These are phyloP conservation scores for Yarrowia bubula DNA, from an alignment of 805 yeast genomes.

Conservation along the genomic window DNA sequence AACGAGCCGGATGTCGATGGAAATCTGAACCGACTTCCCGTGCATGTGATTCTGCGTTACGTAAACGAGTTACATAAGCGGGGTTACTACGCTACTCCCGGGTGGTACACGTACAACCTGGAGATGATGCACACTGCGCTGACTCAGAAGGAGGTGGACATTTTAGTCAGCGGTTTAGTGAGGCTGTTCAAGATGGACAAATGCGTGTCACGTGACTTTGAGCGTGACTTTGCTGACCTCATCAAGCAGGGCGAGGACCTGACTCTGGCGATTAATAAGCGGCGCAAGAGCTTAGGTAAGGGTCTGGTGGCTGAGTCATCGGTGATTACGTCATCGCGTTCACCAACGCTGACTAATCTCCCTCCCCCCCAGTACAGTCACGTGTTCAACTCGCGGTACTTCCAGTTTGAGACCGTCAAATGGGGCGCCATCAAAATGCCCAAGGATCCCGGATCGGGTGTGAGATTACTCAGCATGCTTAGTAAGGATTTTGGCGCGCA, in stretches of 20 bases:
- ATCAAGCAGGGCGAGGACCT: neutral
- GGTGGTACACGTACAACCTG: conserved; percentile 3
- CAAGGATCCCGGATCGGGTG: conserved; percentile 12
- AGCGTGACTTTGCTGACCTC: neutral
- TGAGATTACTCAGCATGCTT: neutral
- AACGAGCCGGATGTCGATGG: neutral
- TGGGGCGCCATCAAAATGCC: conserved; percentile 11
- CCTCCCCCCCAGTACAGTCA: neutral
- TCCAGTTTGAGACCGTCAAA: conserved; percentile 14
- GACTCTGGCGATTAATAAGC: neutral
- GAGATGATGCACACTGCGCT: conserved; percentile 18
- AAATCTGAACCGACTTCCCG: neutral
- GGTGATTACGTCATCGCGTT: too few relatives aligned
- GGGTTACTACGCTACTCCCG: neutral
- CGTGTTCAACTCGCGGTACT: neutral
- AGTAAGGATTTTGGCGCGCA: neutral
- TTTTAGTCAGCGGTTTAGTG: neutral
- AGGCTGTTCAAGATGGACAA: neutral
- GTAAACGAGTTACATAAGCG: neutral
- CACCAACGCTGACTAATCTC: neutral
- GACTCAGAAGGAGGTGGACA: neutral
- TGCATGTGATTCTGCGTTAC: neutral
- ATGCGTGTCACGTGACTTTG: neutral
- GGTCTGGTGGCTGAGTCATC: neutral
- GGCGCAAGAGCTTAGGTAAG: neutral